Evolutionary conservation across 2,329 filamentous ascomycete genomes (phyloP), one percentile per base, ranked within the genome.

Genomic region (Apiospora saccharicola): DNA sequence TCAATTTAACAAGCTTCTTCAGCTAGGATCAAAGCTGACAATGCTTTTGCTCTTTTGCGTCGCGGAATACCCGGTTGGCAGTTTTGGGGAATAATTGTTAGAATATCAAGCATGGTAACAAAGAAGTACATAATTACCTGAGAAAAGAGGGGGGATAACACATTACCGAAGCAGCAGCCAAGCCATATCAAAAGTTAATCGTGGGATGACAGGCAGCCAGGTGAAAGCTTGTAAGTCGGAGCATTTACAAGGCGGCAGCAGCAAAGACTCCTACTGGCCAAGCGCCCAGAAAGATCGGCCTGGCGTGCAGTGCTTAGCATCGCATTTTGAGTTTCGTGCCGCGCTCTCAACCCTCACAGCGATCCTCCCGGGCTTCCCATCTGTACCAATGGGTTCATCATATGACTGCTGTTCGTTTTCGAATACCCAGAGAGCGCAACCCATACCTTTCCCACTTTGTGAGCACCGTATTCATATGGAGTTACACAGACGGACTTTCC

Each of bases 281-380:
- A n/a, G 16, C 19, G 8, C 19, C 57, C 57, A 37, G n/a, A 37
- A 41, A 3, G 57, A 64, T 64, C 57, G 57, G 12, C 57, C 3
- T 64, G 30, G 10, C 57, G n/a, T 64, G 57, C 57, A 64, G 57
- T n/a, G 57, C 57, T 64, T 64, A 22, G 57, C 57, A 64, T 64
- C 16, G 19, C 57, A 64, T 41, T 64, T 57, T 64, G 57, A 64
- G 57, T 64, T 64, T 64, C 19, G 57, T 64, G 57, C 57, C 57
- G 57, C 57, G 41, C 30, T 64, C 30, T 37, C 57, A 64, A 64
- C 19, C 30, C 34, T 64, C 53, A 37, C 30, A 61, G 19, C 30
- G 53, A 37, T 37, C 57, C 34, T 41, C 57, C n/a, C 30, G 30
- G 34, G 57, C 57, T 64, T 57, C 19, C 16, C 3, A 6, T 34